Conservation (phyloP, 2,329 filamentous ascomycete genomes). For the Curvularia lunata region DNA sequence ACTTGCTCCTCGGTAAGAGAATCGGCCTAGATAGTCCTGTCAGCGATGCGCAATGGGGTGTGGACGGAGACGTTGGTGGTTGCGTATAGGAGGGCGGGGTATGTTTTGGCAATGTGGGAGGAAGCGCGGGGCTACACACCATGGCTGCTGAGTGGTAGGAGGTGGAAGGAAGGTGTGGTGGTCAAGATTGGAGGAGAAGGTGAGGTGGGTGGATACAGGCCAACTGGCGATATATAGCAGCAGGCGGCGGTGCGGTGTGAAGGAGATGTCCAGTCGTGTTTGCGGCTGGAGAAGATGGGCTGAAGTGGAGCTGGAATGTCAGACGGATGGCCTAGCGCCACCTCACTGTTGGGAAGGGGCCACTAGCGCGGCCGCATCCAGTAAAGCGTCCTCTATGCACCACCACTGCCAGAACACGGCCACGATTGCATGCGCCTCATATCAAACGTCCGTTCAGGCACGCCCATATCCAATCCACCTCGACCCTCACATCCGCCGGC, state of each 20-base stretch:
- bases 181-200: neutral
- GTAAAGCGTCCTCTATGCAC: slow-evolving; percentile 15
- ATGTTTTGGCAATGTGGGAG: slow-evolving; percentile 27
- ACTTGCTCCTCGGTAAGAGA: slow-evolving; percentile 99
- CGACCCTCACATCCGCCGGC: neutral
- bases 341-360: slow-evolving; percentile 26
- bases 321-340: slow-evolving; percentile 26
- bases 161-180: neutral
- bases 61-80: slow-evolving; percentile 20
- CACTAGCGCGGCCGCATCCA: slow-evolving; percentile 19
- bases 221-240: slow-evolving; percentile 21
- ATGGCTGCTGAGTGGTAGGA: slow-evolving; percentile 36
- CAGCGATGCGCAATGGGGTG: slow-evolving; percentile 26
- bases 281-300: slow-evolving; percentile 38
- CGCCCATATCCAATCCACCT: neutral
- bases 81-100: slow-evolving; percentile 48
- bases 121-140: slow-evolving; percentile 46
- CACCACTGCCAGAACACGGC: slow-evolving; percentile 11
- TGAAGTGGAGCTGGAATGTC: slow-evolving; percentile 32
- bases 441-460: neutral
- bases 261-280: slow-evolving; percentile 30
- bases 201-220: slow-evolving; percentile 6
- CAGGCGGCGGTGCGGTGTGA: slow-evolving; percentile 23
- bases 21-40: slow-evolving; percentile 72
- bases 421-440: slow-evolving; percentile 15